phyloP scores from a whole-genome alignment of 768 basidiomycete genomes.

The Lentinus brumalis region DNA sequence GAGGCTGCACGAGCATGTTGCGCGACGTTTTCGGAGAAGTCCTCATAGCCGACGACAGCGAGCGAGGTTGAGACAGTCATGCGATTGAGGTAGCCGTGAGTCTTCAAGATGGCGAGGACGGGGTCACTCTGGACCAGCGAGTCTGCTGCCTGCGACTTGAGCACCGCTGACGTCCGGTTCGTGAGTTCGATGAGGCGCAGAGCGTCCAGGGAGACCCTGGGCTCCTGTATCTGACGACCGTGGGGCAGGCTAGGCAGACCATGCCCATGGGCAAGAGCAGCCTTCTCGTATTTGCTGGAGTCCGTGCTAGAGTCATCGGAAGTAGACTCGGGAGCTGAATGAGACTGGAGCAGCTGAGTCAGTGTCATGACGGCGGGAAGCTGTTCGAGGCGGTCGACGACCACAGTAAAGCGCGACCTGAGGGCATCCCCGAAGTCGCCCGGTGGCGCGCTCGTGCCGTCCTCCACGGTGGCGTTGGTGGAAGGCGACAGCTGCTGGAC shows the following conservation, averaged over 20 bases:
- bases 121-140: slow-evolving; percentile 71
- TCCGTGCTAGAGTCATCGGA: background rate
- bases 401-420: slow-evolving; percentile 66
- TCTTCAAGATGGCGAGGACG: slow-evolving; percentile 70
- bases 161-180: slow-evolving; percentile 82
- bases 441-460: background rate
- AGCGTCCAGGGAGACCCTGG: slow-evolving; percentile 60
- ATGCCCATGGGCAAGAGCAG: slow-evolving; percentile 1
- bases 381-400: slow-evolving; percentile 83
- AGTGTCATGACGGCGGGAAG: slow-evolving; percentile 83
- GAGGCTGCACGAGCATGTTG: slow-evolving; percentile 56
- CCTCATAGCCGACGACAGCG: slow-evolving; percentile 73
- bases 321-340: background rate
- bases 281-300: slow-evolving; percentile 35
- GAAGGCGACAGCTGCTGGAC: slow-evolving; percentile 12
- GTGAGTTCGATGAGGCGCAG: slow-evolving; percentile 90
- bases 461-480: background rate
- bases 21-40: slow-evolving; percentile 68
- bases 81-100: slow-evolving; percentile 72
- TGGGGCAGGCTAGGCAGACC: background rate
- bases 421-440: slow-evolving; percentile 36
- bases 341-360: slow-evolving; percentile 65
- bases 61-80: slow-evolving; percentile 69
- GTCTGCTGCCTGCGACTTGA: slow-evolving; percentile 79
- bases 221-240: no score